Conservation (phyloP, 768 basidiomycete genomes). For the Suillus subluteus region DNA sequence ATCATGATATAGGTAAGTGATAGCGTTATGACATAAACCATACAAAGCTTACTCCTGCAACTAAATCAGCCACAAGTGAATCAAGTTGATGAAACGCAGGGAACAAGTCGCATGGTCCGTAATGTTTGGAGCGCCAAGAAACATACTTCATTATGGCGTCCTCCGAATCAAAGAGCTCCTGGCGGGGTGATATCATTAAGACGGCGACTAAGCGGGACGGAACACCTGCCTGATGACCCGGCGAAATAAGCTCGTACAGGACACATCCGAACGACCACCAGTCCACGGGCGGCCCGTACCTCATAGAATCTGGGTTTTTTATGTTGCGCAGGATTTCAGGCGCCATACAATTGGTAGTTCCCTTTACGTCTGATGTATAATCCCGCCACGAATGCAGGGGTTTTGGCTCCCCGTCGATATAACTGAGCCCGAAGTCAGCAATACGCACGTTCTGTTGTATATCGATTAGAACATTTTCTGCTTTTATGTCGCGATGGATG, state of each 20-base stretch:
- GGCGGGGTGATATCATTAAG: background rate
- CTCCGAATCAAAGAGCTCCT: slow-evolving; percentile 38
- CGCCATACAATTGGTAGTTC: slow-evolving; percentile 43
- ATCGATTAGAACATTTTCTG: slow-evolving; percentile 69
- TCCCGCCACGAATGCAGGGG: slow-evolving; percentile 18
- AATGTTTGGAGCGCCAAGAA: slow-evolving; percentile 18
- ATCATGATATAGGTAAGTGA: background rate
- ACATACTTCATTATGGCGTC: slow-evolving; percentile 28
- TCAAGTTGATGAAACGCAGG: slow-evolving; percentile 27
- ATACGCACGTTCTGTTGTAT: slow-evolving; percentile 42
- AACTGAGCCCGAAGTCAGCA: slow-evolving; percentile 45
- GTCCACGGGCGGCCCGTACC: slow-evolving; percentile 40
- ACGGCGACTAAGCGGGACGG: background rate
- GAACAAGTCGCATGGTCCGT: slow-evolving; percentile 23
- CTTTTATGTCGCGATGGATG: slow-evolving; percentile 71
- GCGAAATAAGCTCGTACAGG: slow-evolving; percentile 40
- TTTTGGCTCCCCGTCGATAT: slow-evolving; percentile 15
- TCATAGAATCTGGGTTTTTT: slow-evolving; percentile 6
- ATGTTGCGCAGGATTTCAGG: slow-evolving; percentile 43
- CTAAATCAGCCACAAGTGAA: slow-evolving; percentile 26
- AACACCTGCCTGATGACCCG: slow-evolving; percentile 27
- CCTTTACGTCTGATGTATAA: slow-evolving; percentile 33
- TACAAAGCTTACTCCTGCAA: slow-evolving; percentile 34
- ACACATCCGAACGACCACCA: slow-evolving; percentile 49
- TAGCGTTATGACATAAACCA: background rate